Evolutionary conservation across 352 stramenopile species (phyloP).

Genomic region (Pythium brachiatum): DNA sequence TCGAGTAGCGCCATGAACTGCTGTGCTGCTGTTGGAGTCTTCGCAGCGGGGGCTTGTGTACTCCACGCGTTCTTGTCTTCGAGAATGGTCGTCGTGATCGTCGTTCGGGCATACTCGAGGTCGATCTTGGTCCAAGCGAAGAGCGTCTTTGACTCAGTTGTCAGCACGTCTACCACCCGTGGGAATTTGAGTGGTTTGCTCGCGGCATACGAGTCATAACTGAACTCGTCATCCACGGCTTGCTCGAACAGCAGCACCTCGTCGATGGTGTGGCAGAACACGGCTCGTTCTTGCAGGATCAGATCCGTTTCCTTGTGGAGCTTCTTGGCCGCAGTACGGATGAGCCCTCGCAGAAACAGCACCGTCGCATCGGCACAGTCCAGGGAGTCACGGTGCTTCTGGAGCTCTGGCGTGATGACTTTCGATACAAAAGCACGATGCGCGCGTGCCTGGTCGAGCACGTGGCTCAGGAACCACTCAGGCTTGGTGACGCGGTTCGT

Average conservation of each 20-base stretch:
- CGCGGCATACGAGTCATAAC: slow-evolving; percentile 52
- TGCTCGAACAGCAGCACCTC: slow-evolving; percentile 77
- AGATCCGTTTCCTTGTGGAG: slow-evolving; percentile 44
- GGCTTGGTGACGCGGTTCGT: slow-evolving; percentile 75
- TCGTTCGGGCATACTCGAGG: slow-evolving; percentile 45
- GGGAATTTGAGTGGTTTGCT: slow-evolving; percentile 40
- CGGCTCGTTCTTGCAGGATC: slow-evolving; percentile 26
- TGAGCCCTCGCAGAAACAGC: slow-evolving; percentile 51
- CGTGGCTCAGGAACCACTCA: slow-evolving; percentile 67
- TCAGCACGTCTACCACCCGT: slow-evolving; percentile 65
- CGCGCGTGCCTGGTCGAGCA: slow-evolving; percentile 51
- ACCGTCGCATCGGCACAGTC: slow-evolving; percentile 60
- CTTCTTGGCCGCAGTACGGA: slow-evolving; percentile 44
- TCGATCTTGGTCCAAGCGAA: slow-evolving; percentile 70
- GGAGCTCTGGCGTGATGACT: slow-evolving; percentile 46
- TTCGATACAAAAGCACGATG: slow-evolving; percentile 44
- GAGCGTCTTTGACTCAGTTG: slow-evolving; percentile 39
- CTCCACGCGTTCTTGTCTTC: slow-evolving; percentile 12
- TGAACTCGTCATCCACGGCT: slow-evolving; percentile 55
- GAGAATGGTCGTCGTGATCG: slow-evolving; percentile 23
- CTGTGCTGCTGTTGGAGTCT: slow-evolving; percentile 18
- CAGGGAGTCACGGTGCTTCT: slow-evolving; percentile 39
- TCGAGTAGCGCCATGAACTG: slow-evolving; percentile 55
- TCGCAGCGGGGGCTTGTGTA: not conserved
- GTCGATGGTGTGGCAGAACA: slow-evolving; percentile 71